These are phyloP conservation scores for Discostella stelligera DNA, from an alignment of 352 stramenopile genomes.

Conservation along the genomic window DNA sequence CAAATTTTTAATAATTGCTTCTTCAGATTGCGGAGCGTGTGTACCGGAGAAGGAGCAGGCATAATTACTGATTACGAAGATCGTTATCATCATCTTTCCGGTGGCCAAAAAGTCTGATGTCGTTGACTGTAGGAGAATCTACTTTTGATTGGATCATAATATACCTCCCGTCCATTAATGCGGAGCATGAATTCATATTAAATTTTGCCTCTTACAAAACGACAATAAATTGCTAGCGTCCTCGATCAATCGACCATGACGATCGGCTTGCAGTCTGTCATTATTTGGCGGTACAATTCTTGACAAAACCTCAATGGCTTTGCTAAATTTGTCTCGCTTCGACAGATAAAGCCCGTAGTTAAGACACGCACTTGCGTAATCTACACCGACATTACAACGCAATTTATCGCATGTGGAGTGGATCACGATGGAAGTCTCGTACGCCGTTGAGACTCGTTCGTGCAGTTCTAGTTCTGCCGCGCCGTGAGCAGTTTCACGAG, in stretches of 20 bases:
- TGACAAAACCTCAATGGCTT: conserved; percentile 44
- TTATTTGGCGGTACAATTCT: conserved; percentile 10
- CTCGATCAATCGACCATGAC: conserved; percentile 7
- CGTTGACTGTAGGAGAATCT: neutral
- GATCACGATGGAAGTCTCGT: conserved; percentile 22
- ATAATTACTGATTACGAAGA: conserved; percentile 33
- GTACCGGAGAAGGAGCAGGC: conserved; percentile 15
- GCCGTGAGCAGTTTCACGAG: neutral
- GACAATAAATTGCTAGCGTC: conserved; percentile 20
- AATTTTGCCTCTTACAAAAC: conserved; percentile 27
- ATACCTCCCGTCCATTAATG: neutral
- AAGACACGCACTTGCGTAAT: conserved; percentile 39
- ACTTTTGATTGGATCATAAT: neutral
- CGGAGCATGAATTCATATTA: neutral
- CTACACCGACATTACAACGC: conserved; percentile 43
- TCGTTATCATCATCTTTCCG: neutral
- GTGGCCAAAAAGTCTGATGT: neutral
- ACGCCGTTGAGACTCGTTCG: conserved; percentile 11
- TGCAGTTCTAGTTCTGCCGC: conserved; percentile 1
- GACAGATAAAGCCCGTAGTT: conserved; percentile 58
- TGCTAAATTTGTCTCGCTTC: conserved; percentile 51
- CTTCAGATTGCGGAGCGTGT: conserved; percentile 17
- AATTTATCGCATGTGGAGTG: conserved; percentile 15
- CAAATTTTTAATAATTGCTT: conserved; percentile 5
- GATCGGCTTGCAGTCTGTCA: neutral